Percentiles rank a stretch among this genome's conserved stretches.
These are phyloP conservation scores for Sedum album DNA, from an alignment of 164 flowering plant genomes.

Conservation along the genomic window DNA sequence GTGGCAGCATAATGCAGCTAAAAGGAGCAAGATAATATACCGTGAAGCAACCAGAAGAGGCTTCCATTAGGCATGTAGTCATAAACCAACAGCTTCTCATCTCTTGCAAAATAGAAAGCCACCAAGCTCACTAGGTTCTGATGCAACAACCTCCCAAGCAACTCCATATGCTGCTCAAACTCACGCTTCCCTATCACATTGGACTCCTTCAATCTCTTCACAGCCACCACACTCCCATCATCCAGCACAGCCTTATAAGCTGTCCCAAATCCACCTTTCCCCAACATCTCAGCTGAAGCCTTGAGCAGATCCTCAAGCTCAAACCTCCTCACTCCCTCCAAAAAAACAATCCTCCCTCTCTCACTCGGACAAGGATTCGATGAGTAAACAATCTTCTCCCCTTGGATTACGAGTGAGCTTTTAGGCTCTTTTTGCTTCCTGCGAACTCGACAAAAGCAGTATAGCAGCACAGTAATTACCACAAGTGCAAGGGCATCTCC, in stretches of 20 bases:
- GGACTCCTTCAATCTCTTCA: constrained; percentile 63
- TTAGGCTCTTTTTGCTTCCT: constrained; percentile 8
- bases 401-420: constrained; percentile 29
- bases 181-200: constrained; percentile 50
- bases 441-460: constrained; percentile 55
- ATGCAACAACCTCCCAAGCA: constrained; percentile 57
- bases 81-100: constrained; percentile 78
- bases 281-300: constrained; percentile 94
- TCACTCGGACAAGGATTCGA: constrained; percentile 50
- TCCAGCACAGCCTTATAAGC: constrained; percentile 85
- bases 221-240: constrained; percentile 71
- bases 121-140: constrained; percentile 55
- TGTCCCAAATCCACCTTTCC: constrained; percentile 85
- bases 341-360: constrained; percentile 75
- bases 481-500: constrained; percentile 57
- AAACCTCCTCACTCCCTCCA: constrained; percentile 59
- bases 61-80: constrained; percentile 77
- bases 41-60: constrained; percentile 84
- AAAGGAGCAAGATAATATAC: constrained; percentile 25
- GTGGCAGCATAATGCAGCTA: background rate
- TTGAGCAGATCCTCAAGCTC: constrained; percentile 87
- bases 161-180: constrained; percentile 75
- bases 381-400: constrained; percentile 63
- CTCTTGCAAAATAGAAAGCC: constrained; percentile 74
- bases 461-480: constrained; percentile 39